Evolutionary conservation across 108 stramenopile species (phyloP).

Genomic region (Skeletonema marinoi): DNA sequence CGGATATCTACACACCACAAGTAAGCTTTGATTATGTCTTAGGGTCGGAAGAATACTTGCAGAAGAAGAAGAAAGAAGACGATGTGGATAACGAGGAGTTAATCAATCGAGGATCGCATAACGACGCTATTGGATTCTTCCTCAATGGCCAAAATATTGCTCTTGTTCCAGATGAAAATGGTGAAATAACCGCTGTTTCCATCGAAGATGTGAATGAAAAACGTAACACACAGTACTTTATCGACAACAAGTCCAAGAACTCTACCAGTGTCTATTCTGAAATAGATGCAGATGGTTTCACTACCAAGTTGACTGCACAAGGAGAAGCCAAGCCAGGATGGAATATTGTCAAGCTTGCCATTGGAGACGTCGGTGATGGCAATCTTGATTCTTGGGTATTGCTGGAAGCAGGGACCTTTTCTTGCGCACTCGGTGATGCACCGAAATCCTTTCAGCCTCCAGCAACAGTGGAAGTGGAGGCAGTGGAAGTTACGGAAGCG

Average conservation of each 20-base stretch:
- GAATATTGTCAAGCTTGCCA: slow-evolving; percentile 7
- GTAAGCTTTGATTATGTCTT: slow-evolving; percentile 47
- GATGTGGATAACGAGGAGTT: neutral
- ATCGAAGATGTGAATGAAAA: neutral
- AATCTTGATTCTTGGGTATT: slow-evolving; percentile 16
- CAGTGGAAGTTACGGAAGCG: too few relatives aligned
- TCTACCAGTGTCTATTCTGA: neutral
- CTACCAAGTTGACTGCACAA: neutral
- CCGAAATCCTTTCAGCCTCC: neutral
- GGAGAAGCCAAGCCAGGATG: slow-evolving; percentile 4
- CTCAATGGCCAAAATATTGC: slow-evolving; percentile 4
- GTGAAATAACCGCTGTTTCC: neutral
- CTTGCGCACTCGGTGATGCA: neutral
- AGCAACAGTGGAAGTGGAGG: too few relatives aligned
- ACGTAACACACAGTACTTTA: neutral
- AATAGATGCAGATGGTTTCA: neutral
- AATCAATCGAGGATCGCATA: neutral
- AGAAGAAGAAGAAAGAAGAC: neutral
- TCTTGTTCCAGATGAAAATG: slow-evolving; percentile 1
- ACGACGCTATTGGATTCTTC: slow-evolving; percentile 2
- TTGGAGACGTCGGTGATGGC: slow-evolving; percentile 1
- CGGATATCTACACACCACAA: slow-evolving; percentile 24
- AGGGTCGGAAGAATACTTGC: slow-evolving; percentile 42
- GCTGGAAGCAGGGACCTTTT: neutral
- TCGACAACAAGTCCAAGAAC: neutral